Percentiles rank a stretch among this genome's conserved stretches.
Evolutionary conservation across 2,329 filamentous ascomycete species (phyloP).

Genomic region (Aspergillus niger): DNA sequence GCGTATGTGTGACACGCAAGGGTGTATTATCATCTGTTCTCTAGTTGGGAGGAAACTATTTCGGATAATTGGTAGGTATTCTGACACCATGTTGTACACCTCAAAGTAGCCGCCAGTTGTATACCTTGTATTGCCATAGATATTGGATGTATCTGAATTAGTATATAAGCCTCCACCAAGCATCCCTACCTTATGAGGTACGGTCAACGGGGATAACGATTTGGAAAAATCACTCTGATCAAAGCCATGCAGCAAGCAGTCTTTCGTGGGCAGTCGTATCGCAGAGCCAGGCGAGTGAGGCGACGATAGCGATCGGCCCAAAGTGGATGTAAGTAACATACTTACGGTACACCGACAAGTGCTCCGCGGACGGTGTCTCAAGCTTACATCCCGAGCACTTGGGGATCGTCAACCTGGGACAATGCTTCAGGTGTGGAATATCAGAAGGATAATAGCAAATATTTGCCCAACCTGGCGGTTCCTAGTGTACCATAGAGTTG

Average conservation of each 20-base stretch:
- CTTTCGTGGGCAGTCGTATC: background rate
- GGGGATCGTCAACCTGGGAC: background rate
- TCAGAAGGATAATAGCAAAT: background rate
- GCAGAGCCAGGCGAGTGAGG: background rate
- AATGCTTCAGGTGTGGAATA: background rate
- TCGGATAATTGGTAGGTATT: background rate
- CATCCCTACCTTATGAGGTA: background rate
- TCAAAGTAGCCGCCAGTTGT: background rate
- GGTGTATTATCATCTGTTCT: background rate
- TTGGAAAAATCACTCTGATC: background rate
- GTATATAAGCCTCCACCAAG: background rate
- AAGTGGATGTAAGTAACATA: background rate
- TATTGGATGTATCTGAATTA: background rate
- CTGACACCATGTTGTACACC: background rate
- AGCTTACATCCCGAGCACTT: background rate
- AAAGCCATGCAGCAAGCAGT: background rate
- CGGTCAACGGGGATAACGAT: background rate
- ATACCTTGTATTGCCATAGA: background rate
- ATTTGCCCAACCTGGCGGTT: background rate
- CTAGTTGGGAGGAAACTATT: background rate
- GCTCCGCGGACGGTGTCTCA: background rate
- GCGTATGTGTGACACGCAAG: background rate
- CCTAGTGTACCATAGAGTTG: slow-evolving; percentile 2
- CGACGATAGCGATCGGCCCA: background rate
- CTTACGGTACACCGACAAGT: background rate